Evolutionary conservation across 768 basidiomycete genomes (phyloP), one percentile per base, ranked within the genome.

Genomic region (Podaxis pistillaris): DNA sequence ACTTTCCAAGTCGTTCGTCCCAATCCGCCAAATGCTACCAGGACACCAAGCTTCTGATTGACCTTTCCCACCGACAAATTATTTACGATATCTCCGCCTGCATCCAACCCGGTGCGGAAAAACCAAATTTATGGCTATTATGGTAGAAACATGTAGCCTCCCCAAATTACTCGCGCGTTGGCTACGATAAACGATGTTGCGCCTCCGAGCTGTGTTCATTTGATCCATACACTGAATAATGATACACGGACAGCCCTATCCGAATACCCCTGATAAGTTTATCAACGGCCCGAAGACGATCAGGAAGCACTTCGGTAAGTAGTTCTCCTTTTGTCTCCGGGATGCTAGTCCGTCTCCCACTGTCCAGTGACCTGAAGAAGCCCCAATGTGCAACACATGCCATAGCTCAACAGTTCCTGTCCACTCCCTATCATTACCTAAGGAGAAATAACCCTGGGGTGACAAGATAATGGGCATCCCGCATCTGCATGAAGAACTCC

Each of bases 401-500:
- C 15, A 15, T 11, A 15, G 13, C 15, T 41, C 3, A 26, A 26
- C 26, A 17, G 3, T 33, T 52, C 30, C 9, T 22, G 9, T 15
- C 37, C 28, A 11, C 49, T 9, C n/a, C 13, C 41, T 44, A 13
- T 7, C n/a, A 44, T 15, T 44, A 44, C 41, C 7, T 9, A 44
- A 13, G 9, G 15, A 44, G 41, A n/a, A 44, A 44, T 19, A 44
- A 15, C 22, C 22, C 22, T 24, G 44, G 36, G 36, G 24, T 28
- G 49, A 22, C 49, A n/a, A 33, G 15, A 13, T 12, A 22, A 62
- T 62, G 60, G 52, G 60, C 3, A 17, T 62, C 15, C 54, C 62
- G n/a, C 86, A 89, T 66, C 72, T 89, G 19, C 81, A 83, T 58
- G 81, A 87, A n/a, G 86, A 89, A 64, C 72, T 90, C 17, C 67